These are phyloP conservation scores for Urochloa ruziziensis DNA, from an alignment of 176 grass and related monocot genomes.

Conservation along the genomic window DNA sequence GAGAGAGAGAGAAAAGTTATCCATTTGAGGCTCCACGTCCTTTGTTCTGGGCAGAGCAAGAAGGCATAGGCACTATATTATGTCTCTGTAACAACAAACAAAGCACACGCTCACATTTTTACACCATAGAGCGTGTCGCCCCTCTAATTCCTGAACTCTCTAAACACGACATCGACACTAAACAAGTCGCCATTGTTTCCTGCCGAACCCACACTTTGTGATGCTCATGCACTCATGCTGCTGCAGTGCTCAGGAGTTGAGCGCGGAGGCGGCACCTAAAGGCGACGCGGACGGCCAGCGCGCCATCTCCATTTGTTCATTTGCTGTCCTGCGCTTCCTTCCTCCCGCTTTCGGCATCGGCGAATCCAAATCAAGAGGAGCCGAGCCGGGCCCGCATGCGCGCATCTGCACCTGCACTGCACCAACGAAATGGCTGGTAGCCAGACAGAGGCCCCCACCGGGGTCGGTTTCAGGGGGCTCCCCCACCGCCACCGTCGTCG, in stretches of 20 bases:
- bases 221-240: too few relatives aligned
- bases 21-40: background rate
- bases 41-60: background rate
- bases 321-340: background rate
- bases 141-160: background rate
- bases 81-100: background rate
- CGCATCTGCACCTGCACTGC: background rate
- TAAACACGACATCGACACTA: background rate
- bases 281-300: slow-evolving; percentile 7
- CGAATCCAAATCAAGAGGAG: slow-evolving; percentile 15
- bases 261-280: background rate
- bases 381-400: background rate
- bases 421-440: slow-evolving; percentile 19
- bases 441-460: background rate
- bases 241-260: too few relatives aligned
- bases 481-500: background rate
- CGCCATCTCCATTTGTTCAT: background rate
- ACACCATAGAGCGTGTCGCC: background rate
- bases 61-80: background rate
- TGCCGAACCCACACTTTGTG: background rate
- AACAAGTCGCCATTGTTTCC: slow-evolving; percentile 10
- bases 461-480: background rate
- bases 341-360: too few relatives aligned
- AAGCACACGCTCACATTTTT: background rate
- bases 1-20: too few relatives aligned